Percentiles rank a stretch among this genome's conserved stretches.
phyloP scores from a whole-genome alignment of 2,329 filamentous ascomycete species.

The Ciborinia camelliae region DNA sequence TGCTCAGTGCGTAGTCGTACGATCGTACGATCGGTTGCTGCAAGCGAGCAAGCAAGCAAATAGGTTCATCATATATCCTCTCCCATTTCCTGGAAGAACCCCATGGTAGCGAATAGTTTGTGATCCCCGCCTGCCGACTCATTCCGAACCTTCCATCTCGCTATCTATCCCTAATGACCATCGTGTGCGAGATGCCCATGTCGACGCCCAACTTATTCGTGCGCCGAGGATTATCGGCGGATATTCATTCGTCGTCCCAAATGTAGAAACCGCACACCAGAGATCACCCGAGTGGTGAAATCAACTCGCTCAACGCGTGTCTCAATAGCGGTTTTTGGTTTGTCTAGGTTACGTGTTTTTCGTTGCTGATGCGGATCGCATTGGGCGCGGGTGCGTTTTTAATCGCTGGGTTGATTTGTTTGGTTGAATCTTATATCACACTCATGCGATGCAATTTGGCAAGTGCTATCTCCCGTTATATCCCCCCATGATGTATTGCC shows the following conservation, averaged over 20 bases:
- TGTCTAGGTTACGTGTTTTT: conserved; percentile 5
- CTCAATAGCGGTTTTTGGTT: neutral
- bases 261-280: neutral
- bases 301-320: conserved; percentile 11
- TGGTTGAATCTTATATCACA: too few species aligned
- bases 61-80: conserved; percentile 41
- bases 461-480: neutral
- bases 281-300: conserved; percentile 5
- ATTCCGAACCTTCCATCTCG: too few species aligned
- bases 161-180: too few species aligned
- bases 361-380: conserved; percentile 4
- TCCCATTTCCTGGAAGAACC: conserved; percentile 8
- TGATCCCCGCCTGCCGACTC: conserved; percentile 8
- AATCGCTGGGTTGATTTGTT: neutral
- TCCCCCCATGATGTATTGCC: too few species aligned
- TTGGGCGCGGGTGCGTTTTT: neutral
- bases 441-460: too few species aligned
- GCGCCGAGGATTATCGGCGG: neutral
- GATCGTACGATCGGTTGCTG: conserved; percentile 41
- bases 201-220: conserved; percentile 8
- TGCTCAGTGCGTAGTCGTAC: too few species aligned
- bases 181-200: conserved; percentile 14
- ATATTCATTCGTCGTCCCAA: neutral
- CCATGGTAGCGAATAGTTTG: conserved; percentile 10
- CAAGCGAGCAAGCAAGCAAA: too few species aligned